A percentile compares a stretch with the other conserved stretches of the same genome.
phyloP scores from a whole-genome alignment of 768 basidiomycete species.

The Dictyophora rubrovolvata region DNA sequence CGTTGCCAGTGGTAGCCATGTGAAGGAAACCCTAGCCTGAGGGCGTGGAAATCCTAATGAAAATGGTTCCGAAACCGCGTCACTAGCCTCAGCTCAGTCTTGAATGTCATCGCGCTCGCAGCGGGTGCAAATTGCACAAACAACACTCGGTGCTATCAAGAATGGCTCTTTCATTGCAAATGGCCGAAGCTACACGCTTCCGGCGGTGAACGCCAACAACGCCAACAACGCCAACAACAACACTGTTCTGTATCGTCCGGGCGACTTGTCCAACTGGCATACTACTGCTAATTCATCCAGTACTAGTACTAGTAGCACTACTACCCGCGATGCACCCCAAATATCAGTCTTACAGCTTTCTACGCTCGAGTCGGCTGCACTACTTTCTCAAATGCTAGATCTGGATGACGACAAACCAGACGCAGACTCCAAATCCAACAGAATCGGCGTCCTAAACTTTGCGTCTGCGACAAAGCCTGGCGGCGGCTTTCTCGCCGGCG shows the following conservation, averaged over 20 bases:
- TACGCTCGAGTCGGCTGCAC: conserved; percentile 51
- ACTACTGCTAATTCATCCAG: not conserved
- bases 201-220: conserved; percentile 14
- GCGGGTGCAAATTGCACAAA: conserved; percentile 33
- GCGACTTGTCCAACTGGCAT: conserved; percentile 2
- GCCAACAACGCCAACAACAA: not conserved
- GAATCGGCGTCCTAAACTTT: conserved; percentile 63
- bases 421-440: conserved; percentile 14
- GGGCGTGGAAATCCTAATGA: not conserved
- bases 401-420: conserved; percentile 12
- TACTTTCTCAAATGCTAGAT: conserved; percentile 18
- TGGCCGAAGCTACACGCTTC: conserved; percentile 24
- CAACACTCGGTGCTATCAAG: conserved; percentile 40
- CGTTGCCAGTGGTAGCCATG: not conserved
- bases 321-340: conserved; percentile 14
- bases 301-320: not conserved
- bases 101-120: not conserved
- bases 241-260: not conserved
- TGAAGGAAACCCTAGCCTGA: not conserved
- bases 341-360: conserved; percentile 50
- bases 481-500: conserved; percentile 64
- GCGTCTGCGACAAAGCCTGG: conserved; percentile 68
- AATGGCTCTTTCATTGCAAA: conserved; percentile 30
- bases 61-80: not conserved
- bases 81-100: no score